These are phyloP conservation scores for Nepenthes alata DNA, from an alignment of 179 eudicot genomes.

Conservation along the genomic window DNA sequence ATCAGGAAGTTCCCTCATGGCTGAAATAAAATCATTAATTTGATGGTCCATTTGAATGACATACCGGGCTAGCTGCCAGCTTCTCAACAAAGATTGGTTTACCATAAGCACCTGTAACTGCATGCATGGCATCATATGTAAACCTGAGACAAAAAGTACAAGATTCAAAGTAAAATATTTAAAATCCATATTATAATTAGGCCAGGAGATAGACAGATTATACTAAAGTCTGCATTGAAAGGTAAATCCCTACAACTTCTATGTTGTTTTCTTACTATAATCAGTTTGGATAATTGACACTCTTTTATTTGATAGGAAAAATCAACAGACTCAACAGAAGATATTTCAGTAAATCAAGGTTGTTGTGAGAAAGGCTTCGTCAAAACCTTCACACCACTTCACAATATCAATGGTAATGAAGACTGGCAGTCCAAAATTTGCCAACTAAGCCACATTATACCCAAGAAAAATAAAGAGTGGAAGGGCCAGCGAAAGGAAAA, in stretches of 20 bases:
- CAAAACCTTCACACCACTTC: no score
- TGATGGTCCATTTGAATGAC: constrained; percentile 14
- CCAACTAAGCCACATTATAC: no score
- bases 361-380: no score
- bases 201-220: neutral
- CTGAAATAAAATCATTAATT: constrained; percentile 4
- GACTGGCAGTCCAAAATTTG: no score
- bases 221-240: neutral
- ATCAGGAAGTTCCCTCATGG: constrained; percentile 9
- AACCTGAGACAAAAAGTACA: constrained; percentile 41
- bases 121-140: constrained; percentile 98
- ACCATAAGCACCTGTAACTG: constrained; percentile 97
- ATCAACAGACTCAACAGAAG: no score
- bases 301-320: no score
- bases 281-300: no score
- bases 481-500: no score
- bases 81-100: constrained; percentile 91
- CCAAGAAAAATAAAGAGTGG: no score
- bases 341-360: no score
- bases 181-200: neutral
- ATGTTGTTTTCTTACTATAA: neutral
- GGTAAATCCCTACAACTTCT: neutral
- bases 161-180: neutral
- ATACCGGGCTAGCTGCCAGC: constrained; percentile 80
- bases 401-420: no score